A percentile compares a stretch with the other conserved stretches of the same genome.
phyloP scores from a whole-genome alignment of 2,329 filamentous ascomycete species.

The Ceratocystis harringtonii region DNA sequence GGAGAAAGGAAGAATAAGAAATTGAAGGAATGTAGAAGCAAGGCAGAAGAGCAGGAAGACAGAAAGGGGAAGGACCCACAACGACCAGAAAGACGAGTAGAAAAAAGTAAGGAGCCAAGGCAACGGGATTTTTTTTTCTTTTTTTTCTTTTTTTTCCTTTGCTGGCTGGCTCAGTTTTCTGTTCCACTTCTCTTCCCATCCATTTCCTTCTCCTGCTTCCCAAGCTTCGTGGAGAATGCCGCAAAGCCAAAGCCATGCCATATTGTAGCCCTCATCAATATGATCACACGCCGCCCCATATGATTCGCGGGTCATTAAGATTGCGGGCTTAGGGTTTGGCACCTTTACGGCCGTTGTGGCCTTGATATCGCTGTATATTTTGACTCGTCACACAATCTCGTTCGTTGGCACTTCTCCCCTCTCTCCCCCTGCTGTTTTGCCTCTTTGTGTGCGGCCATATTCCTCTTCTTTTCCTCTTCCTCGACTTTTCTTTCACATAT shows the following conservation, averaged over 20 bases:
- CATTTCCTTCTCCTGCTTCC: too few relatives aligned
- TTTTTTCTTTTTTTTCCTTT: too few relatives aligned
- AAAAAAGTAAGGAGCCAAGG: neutral
- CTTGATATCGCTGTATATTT: neutral
- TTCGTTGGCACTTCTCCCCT: neutral
- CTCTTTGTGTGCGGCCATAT: neutral
- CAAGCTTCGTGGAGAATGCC: too few relatives aligned
- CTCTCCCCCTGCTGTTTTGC: neutral
- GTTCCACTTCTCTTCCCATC: too few relatives aligned
- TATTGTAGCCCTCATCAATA: too few relatives aligned
- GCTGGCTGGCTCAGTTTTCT: too few relatives aligned
- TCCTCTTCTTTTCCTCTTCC: neutral
- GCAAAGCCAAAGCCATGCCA: too few relatives aligned
- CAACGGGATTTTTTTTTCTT: neutral
- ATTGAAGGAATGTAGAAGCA: neutral
- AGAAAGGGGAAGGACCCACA: neutral
- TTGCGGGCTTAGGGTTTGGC: too few relatives aligned
- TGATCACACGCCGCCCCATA: too few relatives aligned
- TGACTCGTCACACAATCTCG: neutral
- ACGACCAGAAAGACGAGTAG: neutral
- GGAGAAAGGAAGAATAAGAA: neutral
- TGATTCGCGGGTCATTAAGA: too few relatives aligned
- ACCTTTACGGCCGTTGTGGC: too few relatives aligned
- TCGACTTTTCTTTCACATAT: too few relatives aligned
- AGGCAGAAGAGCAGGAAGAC: neutral